Evolutionary conservation across 257 asterid genomes (phyloP).

Genomic region (Thymus quinquecostatus): DNA sequence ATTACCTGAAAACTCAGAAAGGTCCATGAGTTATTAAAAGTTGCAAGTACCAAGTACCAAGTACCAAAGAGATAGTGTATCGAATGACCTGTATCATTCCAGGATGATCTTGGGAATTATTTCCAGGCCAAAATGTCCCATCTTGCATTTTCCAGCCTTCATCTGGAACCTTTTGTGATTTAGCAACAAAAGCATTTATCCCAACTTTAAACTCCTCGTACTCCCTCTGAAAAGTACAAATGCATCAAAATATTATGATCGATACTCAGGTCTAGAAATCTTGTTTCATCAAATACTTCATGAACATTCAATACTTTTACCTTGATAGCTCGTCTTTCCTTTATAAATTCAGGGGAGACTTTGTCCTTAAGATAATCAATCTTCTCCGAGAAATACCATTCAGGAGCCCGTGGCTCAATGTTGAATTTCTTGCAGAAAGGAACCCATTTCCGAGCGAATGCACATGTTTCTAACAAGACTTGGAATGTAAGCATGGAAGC

Average conservation of each 20-base stretch:
- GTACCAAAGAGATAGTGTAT: too few relatives aligned
- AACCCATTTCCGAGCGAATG: slow-evolving; percentile 25
- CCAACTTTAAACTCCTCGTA: slow-evolving; percentile 29
- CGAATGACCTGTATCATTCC: slow-evolving; percentile 21
- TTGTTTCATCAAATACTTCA: too few relatives aligned
- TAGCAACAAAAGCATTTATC: slow-evolving; percentile 18
- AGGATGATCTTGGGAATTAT: slow-evolving; percentile 24
- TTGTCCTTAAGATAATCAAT: slow-evolving; percentile 19
- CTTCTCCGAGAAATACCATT: slow-evolving; percentile 25
- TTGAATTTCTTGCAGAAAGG: slow-evolving; percentile 1
- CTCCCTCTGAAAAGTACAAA: slow-evolving; percentile 18
- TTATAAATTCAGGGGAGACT: slow-evolving; percentile 10
- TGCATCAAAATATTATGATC: slow-evolving; percentile 6
- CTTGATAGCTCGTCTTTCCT: slow-evolving; percentile 24
- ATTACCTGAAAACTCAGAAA: slow-evolving; percentile 8
- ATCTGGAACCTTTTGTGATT: slow-evolving; percentile 20
- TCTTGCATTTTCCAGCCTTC: slow-evolving; percentile 29
- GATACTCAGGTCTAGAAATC: too few relatives aligned
- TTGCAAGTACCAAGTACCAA: too few relatives aligned
- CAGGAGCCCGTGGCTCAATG: slow-evolving; percentile 28
- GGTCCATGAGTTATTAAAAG: too few relatives aligned
- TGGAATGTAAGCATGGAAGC: slow-evolving; percentile 23
- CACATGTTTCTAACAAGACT: slow-evolving; percentile 23
- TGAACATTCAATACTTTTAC: slow-evolving; percentile 1
- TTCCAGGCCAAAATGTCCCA: slow-evolving; percentile 24